phyloP scores from a whole-genome alignment of 306 rosid species.

The Chamaecrista fasciculata region DNA sequence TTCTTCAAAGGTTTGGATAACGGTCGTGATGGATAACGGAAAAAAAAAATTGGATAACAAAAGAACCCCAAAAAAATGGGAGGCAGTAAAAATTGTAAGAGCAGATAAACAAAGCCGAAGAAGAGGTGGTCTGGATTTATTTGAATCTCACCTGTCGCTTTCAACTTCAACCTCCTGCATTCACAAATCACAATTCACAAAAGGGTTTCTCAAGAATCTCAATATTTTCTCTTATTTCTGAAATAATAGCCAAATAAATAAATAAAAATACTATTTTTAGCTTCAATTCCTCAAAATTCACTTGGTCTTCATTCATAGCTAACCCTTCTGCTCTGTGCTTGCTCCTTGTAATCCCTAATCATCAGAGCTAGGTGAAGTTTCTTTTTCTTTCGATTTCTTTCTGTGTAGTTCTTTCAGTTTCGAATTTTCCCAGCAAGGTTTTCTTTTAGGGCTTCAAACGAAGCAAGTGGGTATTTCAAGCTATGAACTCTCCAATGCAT shows the following conservation, averaged over 20 bases:
- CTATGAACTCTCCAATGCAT: slow-evolving; percentile 56
- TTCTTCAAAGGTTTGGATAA: too few species aligned
- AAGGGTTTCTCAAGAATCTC: slow-evolving; percentile 2
- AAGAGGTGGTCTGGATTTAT: slow-evolving; percentile 17
- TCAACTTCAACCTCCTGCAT: not conserved
- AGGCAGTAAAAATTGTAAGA: not conserved
- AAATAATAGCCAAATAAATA: not conserved
- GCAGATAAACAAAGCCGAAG: not conserved
- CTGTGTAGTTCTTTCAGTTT: slow-evolving; percentile 29
- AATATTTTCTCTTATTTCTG: slow-evolving; percentile 3
- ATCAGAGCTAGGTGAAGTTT: slow-evolving; percentile 33
- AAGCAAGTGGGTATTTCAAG: slow-evolving; percentile 21
- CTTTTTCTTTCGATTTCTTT: slow-evolving; percentile 22
- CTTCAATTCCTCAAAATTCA: not conserved
- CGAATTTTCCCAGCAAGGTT: not conserved
- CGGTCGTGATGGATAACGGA: not conserved
- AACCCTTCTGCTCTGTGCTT: slow-evolving; percentile 8
- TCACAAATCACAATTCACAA: not conserved
- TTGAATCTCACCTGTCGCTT: slow-evolving; percentile 17
- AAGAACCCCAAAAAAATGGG: not conserved
- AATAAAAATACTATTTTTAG: not conserved
- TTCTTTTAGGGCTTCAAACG: slow-evolving; percentile 22
- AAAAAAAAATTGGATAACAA: not conserved
- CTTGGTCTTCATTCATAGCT: slow-evolving; percentile 20
- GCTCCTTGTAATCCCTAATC: slow-evolving; percentile 18